Evolutionary conservation across 345 rosid species (phyloP).

Genomic region (Cardamine chenopodiifolia): DNA sequence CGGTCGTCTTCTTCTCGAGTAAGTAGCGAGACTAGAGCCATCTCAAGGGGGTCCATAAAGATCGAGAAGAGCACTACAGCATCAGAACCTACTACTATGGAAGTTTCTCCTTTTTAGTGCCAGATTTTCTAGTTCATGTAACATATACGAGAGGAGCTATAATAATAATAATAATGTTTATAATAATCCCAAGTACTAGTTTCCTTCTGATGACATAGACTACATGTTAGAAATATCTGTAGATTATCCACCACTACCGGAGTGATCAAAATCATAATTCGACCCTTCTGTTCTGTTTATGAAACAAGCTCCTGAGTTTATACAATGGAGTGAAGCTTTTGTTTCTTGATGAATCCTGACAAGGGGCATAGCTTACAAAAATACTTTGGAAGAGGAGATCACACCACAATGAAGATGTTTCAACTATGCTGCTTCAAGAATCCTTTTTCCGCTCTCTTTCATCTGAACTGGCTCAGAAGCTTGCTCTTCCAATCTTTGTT

Average conservation of each 20-base stretch:
- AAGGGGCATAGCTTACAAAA: slow-evolving; percentile 16
- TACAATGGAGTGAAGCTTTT: slow-evolving; percentile 25
- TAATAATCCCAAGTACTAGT: slow-evolving; percentile 3
- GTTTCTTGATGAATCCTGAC: slow-evolving; percentile 14
- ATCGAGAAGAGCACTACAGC: slow-evolving; percentile 13
- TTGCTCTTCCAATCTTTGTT: slow-evolving; percentile 25
- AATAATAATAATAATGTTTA: neutral
- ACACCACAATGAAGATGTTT: slow-evolving; percentile 28
- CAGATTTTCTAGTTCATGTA: slow-evolving; percentile 27
- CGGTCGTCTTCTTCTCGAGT: neutral
- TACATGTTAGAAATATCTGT: neutral
- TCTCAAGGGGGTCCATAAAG: slow-evolving; percentile 1
- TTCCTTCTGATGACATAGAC: slow-evolving; percentile 8
- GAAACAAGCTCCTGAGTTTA: slow-evolving; percentile 24
- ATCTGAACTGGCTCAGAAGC: slow-evolving; percentile 36
- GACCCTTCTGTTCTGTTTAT: slow-evolving; percentile 12
- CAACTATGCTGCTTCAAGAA: slow-evolving; percentile 57
- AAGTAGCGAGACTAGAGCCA: slow-evolving; percentile 13
- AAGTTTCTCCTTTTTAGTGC: slow-evolving; percentile 10
- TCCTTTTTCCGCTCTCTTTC: slow-evolving; percentile 39
- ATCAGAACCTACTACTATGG: slow-evolving; percentile 11
- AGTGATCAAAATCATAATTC: neutral
- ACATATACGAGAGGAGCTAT: neutral
- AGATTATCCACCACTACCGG: neutral
- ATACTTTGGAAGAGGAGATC: slow-evolving; percentile 7